Percentiles rank a stretch among this genome's conserved stretches.
Evolutionary conservation across 2,329 filamentous ascomycete species (phyloP).

Genomic region (Aspergillus viridinutans): DNA sequence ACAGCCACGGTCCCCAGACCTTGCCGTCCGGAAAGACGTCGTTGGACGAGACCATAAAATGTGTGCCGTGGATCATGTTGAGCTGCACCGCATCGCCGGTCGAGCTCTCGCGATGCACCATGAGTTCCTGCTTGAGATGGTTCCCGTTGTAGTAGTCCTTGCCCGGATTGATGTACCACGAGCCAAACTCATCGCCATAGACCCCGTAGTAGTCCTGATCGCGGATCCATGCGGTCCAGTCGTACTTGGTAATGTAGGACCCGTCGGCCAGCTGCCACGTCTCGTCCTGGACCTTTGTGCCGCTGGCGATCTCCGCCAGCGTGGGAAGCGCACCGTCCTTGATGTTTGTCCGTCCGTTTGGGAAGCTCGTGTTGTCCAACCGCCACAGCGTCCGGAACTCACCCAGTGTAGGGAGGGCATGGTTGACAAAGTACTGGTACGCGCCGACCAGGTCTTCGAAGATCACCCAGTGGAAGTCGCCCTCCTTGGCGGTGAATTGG

Average conservation of each 20-base stretch:
- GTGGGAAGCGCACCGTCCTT: constrained; percentile 46
- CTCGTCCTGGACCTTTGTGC: constrained; percentile 52
- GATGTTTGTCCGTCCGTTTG: constrained; percentile 43
- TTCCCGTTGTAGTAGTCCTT: constrained; percentile 53
- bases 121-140: constrained; percentile 52
- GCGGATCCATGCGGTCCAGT: constrained; percentile 40
- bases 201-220: constrained; percentile 48
- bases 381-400: constrained; percentile 51
- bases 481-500: constrained; percentile 44
- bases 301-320: constrained; percentile 40
- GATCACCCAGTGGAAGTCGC: constrained; percentile 53
- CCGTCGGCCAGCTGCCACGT: constrained; percentile 49
- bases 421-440: constrained; percentile 55
- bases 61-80: constrained; percentile 54
- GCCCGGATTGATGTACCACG: constrained; percentile 50
- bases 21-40: constrained; percentile 40
- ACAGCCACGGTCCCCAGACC: constrained; percentile 45
- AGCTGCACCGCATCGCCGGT: constrained; percentile 51
- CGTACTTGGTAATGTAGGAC: constrained; percentile 52
- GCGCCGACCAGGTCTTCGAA: constrained; percentile 47
- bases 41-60: constrained; percentile 38
- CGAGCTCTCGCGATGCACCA: constrained; percentile 49
- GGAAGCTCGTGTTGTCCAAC: constrained; percentile 48
- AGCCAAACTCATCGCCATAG: constrained; percentile 48
- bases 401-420: constrained; percentile 44